phyloP scores from a whole-genome alignment of 2,329 filamentous ascomycete genomes.

The Magnaporthales sp. region DNA sequence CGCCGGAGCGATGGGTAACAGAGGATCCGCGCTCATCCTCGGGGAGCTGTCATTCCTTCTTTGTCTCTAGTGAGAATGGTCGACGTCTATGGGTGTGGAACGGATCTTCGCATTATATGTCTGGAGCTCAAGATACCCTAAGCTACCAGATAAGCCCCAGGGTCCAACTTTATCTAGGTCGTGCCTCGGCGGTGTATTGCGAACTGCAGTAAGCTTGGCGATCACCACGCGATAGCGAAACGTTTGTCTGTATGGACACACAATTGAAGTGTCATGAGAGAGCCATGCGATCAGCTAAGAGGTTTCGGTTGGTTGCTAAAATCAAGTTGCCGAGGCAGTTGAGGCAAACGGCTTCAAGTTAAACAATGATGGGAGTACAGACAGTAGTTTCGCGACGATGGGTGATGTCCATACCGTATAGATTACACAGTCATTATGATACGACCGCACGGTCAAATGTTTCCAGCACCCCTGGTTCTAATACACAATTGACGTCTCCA shows the following conservation, averaged over 20 bases:
- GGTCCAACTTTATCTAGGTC: neutral
- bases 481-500: neutral
- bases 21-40: conserved; percentile 74
- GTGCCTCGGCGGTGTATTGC: neutral
- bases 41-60: conserved; percentile 14
- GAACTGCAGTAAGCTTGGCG: neutral
- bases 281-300: neutral
- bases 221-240: neutral
- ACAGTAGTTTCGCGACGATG: neutral
- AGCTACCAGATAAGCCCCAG: neutral
- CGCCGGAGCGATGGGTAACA: conserved; percentile 85
- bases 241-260: neutral
- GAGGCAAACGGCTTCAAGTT: neutral
- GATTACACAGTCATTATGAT: neutral
- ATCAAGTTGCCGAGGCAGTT: neutral
- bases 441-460: too few relatives aligned
- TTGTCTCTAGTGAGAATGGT: neutral
- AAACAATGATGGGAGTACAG: neutral
- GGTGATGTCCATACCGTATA: neutral
- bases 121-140: neutral
- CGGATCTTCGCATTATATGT: neutral
- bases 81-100: neutral
- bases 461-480: too few relatives aligned
- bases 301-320: neutral
- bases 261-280: neutral